Evolutionary conservation across 768 basidiomycete species (phyloP).

Genomic region (Lactarius pseudohatsudake): DNA sequence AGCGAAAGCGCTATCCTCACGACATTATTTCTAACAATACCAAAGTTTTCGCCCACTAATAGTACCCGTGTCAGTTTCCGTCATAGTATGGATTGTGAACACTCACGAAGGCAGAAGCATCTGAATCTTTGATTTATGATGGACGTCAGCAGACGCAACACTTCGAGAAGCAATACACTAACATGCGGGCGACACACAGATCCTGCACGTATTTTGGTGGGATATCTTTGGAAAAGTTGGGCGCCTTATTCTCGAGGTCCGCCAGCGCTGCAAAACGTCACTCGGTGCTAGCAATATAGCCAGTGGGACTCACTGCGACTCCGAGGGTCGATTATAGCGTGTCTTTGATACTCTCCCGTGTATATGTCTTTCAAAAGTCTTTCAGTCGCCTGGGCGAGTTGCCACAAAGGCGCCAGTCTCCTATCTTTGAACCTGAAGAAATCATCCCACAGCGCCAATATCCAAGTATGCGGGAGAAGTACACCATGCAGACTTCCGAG

Average conservation of each 20-base stretch:
- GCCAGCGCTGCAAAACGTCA: not conserved
- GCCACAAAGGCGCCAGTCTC: not conserved
- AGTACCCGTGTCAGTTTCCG: not conserved
- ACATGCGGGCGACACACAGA: constrained; percentile 20
- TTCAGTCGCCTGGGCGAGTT: constrained; percentile 7
- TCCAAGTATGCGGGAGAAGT: constrained; percentile 57
- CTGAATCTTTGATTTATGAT: constrained; percentile 12
- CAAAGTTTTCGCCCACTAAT: constrained; percentile 18
- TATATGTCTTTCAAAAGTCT: constrained; percentile 15
- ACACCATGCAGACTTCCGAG: constrained; percentile 42
- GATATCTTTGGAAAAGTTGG: constrained; percentile 8
- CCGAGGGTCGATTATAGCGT: not conserved
- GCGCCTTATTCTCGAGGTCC: constrained; percentile 5
- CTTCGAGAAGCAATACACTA: not conserved
- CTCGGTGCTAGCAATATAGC: not conserved
- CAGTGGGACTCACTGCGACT: not conserved
- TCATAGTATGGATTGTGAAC: not conserved
- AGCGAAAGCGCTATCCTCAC: constrained; percentile 6
- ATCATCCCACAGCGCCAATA: constrained; percentile 33
- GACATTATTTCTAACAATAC: not conserved
- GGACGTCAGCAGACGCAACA: not conserved
- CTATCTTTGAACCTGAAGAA: constrained; percentile 15
- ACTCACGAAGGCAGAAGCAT: constrained; percentile 22
- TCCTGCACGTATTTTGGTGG: constrained; percentile 10
- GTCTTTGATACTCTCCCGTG: constrained; percentile 13